Evolutionary conservation across 2,329 filamentous ascomycete genomes (phyloP), one percentile per base, ranked within the genome.

Genomic region (Herpotrichia juniperi): DNA sequence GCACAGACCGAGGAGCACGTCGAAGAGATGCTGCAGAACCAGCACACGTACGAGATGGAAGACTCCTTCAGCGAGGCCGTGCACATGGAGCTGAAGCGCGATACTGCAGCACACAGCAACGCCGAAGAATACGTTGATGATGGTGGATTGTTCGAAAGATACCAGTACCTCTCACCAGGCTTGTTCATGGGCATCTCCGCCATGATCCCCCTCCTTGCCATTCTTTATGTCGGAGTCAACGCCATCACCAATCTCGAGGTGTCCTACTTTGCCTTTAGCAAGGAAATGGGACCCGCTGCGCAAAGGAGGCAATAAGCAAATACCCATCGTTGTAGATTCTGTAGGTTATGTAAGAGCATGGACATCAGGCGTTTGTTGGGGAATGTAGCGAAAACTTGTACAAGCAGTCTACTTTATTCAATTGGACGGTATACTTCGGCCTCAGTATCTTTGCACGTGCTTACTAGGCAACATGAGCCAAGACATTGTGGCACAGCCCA

Each of bases 241-340:
- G 92, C 90, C 12, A 80, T 97, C 11, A 79, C 84, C 6, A 93
- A 91, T 61, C 81, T 99, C 16, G 83, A 97, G 73, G 91, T 97
- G 25, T 90, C 91, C 1, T 97, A 97, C 73, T 91, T 90, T 57
- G 92, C 94, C 1, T 99, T 97, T 71, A 93, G 96, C 72, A 97
- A 96, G 81, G 93, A 97, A 64, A 96, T 91, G 81, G 91, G 92
- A 0, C 90, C 91, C n/a, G 81, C 86, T 31, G 89, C 89, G 26
- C 90, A 96, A 76, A 96, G 93, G 85, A 96, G 86, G 72, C 82
- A 87, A 75, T 83, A 81, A 56, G 45, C 11, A 26, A 30, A 31
- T 26, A 22, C 21, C 26, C 51, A 35, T 12, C 16, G 8, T 19
- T 59, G 50, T 60, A 62, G 34, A 54, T 50, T 49, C 43, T 57